These are phyloP conservation scores for Populus trichocarpa DNA, from an alignment of 441 rosid species.

Conservation along the genomic window DNA sequence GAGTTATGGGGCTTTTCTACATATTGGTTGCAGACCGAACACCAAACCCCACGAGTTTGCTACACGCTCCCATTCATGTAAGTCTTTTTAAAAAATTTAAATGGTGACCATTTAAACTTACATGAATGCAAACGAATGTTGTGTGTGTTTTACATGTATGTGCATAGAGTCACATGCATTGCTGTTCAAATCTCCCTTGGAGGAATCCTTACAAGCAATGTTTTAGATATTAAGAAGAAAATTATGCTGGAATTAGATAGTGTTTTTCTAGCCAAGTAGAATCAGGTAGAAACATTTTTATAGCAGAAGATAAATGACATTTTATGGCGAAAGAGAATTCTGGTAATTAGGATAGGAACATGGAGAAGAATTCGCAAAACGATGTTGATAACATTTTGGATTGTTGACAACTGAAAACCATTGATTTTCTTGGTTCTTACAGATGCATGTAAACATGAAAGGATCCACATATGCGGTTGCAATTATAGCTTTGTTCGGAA, in stretches of 20 bases:
- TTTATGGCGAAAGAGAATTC: background rate
- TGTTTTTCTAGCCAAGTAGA: background rate
- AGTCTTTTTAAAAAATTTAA: background rate
- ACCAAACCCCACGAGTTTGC: conserved; percentile 26
- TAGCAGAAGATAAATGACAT: background rate
- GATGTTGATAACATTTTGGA: background rate
- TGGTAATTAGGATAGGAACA: background rate
- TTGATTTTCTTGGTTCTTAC: conserved; percentile 9
- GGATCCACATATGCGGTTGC: conserved; percentile 18
- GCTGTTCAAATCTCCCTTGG: background rate
- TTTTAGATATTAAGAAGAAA: background rate
- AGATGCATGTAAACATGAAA: conserved; percentile 17
- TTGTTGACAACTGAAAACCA: background rate
- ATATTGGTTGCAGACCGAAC: conserved; percentile 52
- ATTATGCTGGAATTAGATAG: background rate
- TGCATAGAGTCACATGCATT: background rate
- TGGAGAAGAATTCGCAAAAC: background rate
- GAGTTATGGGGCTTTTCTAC: conserved; percentile 89
- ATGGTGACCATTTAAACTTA: background rate
- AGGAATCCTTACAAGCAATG: background rate
- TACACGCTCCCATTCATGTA: conserved; percentile 34
- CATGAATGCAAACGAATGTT: background rate
- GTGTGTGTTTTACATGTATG: background rate
- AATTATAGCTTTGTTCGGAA: conserved; percentile 29
- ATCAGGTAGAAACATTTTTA: too few relatives aligned